These are phyloP conservation scores for Cyclocybe aegerita DNA, from an alignment of 768 basidiomycete genomes.

Conservation along the genomic window DNA sequence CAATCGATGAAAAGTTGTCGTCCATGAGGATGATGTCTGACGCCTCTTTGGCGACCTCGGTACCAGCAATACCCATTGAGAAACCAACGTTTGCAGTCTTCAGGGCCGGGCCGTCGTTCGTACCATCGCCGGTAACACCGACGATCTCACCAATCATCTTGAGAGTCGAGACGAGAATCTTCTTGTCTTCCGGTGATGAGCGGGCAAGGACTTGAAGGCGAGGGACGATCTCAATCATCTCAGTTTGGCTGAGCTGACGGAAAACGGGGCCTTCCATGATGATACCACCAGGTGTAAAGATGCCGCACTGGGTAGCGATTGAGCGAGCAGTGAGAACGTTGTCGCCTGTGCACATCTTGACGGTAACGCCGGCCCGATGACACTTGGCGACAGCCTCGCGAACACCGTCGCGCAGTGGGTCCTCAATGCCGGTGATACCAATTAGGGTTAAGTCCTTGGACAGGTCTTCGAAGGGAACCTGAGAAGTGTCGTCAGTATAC, in stretches of 20 bases:
- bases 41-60: constrained; percentile 98
- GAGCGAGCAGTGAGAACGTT: constrained; percentile 95
- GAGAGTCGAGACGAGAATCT: constrained; percentile 85
- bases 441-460: constrained; percentile 79
- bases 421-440: constrained; percentile 92
- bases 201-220: constrained; percentile 95
- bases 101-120: constrained; percentile 95
- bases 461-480: constrained; percentile 73
- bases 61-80: constrained; percentile 95
- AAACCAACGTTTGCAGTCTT: constrained; percentile 97
- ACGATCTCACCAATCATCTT: constrained; percentile 87
- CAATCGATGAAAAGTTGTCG: constrained; percentile 94
- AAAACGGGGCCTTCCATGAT: constrained; percentile 99
- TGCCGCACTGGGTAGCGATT: constrained; percentile 94
- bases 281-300: constrained; percentile 89
- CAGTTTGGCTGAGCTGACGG: constrained; percentile 66
- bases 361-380: constrained; percentile 81
- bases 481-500: constrained; percentile 14
- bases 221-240: constrained; percentile 83
- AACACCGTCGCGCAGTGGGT: constrained; percentile 90
- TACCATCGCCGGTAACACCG: constrained; percentile 97
- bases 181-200: constrained; percentile 97
- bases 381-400: constrained; percentile 87
- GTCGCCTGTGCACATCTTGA: constrained; percentile 99
- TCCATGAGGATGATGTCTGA: constrained; percentile 99